Evolutionary conservation across 2,329 filamentous ascomycete species (phyloP).

Genomic region (Balansia obtecta): DNA sequence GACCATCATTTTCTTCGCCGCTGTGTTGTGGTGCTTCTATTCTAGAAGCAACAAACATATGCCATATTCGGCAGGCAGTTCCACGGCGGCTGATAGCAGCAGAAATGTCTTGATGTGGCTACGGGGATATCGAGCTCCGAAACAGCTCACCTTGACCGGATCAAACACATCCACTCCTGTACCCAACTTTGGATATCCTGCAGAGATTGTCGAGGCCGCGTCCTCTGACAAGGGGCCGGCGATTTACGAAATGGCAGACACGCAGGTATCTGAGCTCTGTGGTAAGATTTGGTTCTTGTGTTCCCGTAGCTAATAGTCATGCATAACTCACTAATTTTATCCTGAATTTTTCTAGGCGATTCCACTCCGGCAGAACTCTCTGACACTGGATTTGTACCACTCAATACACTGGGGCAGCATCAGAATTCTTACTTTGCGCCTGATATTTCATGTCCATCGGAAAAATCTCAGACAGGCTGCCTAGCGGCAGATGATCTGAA

Average conservation of each 20-base stretch:
- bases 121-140: conserved; percentile 29
- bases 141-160: conserved; percentile 15
- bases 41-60: conserved; percentile 31
- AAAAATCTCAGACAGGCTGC: background rate
- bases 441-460: background rate
- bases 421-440: background rate
- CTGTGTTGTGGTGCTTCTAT: conserved; percentile 38
- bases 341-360: conserved; percentile 22
- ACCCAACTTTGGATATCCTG: conserved; percentile 1
- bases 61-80: conserved; percentile 20
- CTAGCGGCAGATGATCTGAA: background rate
- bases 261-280: conserved; percentile 32
- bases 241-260: conserved; percentile 29
- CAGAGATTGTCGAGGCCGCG: too few species aligned
- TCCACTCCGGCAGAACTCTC: conserved; percentile 32
- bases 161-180: background rate
- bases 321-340: background rate
- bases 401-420: conserved; percentile 1
- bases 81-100: conserved; percentile 32
- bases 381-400: conserved; percentile 17
- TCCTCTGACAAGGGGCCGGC: background rate
- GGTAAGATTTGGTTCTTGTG: conserved; percentile 21
- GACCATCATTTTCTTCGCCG: conserved; percentile 13
- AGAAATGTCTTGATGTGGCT: conserved; percentile 41
- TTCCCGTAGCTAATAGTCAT: background rate